Evolutionary conservation across 495 filamentous ascomycete genomes (phyloP).

Genomic region (Daldinia decipiens): DNA sequence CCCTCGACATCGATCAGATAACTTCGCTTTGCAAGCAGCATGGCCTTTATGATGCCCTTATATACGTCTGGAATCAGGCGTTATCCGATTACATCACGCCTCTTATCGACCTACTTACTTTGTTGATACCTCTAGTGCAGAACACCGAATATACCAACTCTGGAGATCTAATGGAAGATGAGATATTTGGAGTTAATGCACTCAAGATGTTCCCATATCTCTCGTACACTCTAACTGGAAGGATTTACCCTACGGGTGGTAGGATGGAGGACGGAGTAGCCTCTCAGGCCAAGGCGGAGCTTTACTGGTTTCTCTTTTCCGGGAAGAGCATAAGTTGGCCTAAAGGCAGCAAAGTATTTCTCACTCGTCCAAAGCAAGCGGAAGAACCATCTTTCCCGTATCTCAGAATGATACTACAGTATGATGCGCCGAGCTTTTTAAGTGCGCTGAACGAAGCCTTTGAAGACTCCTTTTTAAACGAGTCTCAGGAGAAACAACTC

Average conservation of each 20-base stretch:
- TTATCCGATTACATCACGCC: slow-evolving; percentile 90
- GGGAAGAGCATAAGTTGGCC: slow-evolving; percentile 76
- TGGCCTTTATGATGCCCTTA: slow-evolving; percentile 91
- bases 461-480: slow-evolving; percentile 92
- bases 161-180: slow-evolving; percentile 56
- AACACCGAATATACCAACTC: slow-evolving; percentile 59
- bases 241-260: slow-evolving; percentile 88
- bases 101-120: slow-evolving; percentile 80
- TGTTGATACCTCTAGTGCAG: slow-evolving; percentile 70
- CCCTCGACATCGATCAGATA: slow-evolving; percentile 93
- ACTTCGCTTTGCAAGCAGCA: slow-evolving; percentile 90
- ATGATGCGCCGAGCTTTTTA: slow-evolving; percentile 89
- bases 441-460: slow-evolving; percentile 98
- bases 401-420: slow-evolving; percentile 83
- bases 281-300: slow-evolving; percentile 78
- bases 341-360: slow-evolving; percentile 63
- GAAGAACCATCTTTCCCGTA: slow-evolving; percentile 80
- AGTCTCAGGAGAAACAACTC: slow-evolving; percentile 66
- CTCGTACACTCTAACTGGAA: slow-evolving; percentile 89
- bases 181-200: slow-evolving; percentile 70
- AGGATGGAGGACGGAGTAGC: slow-evolving; percentile 73
- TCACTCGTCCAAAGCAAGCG: slow-evolving; percentile 59
- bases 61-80: slow-evolving; percentile 96
- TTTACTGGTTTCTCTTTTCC: slow-evolving; percentile 94
- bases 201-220: slow-evolving; percentile 95